Percentiles rank a stretch among this genome's conserved stretches.
phyloP scores from a whole-genome alignment of 768 basidiomycete species.

The Tylopilus sp. region DNA sequence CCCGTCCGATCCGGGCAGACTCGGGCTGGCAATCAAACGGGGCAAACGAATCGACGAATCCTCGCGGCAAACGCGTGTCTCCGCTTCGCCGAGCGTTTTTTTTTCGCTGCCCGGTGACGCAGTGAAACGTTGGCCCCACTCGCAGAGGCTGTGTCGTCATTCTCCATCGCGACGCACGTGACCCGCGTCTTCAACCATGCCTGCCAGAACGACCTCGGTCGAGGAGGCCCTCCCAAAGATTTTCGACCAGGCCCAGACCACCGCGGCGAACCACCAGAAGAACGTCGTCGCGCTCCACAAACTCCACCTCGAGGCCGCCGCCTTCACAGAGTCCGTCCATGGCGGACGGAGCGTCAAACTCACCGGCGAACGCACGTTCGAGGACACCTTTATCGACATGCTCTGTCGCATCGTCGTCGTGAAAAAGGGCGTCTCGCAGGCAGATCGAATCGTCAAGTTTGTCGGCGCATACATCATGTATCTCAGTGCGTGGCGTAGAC shows the following conservation, averaged over 20 bases:
- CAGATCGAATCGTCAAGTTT: conserved; percentile 80
- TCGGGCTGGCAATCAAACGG: too few species aligned
- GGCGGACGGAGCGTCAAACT: conserved; percentile 52
- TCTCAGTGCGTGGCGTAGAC: conserved; percentile 47
- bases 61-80: not conserved
- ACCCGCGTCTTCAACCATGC: conserved; percentile 17
- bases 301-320: conserved; percentile 64
- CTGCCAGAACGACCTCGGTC: conserved; percentile 6
- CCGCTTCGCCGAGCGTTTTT: too few species aligned
- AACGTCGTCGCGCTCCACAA: conserved; percentile 82
- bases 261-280: conserved; percentile 82
- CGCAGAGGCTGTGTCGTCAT: not conserved
- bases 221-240: conserved; percentile 41
- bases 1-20: not conserved
- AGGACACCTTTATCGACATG: conserved; percentile 57
- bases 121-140: too few species aligned
- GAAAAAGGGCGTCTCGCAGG: conserved; percentile 78
- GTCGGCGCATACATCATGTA: conserved; percentile 74
- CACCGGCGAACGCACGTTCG: conserved; percentile 76
- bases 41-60: too few species aligned
- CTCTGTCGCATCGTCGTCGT: conserved; percentile 58
- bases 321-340: conserved; percentile 45
- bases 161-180: conserved; percentile 12
- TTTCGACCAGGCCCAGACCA: conserved; percentile 75
- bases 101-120: too few species aligned